Percentiles rank a stretch among this genome's conserved stretches.
Evolutionary conservation across 208 protist genomes (phyloP).

Genomic region (Tetramitus jugosus): DNA sequence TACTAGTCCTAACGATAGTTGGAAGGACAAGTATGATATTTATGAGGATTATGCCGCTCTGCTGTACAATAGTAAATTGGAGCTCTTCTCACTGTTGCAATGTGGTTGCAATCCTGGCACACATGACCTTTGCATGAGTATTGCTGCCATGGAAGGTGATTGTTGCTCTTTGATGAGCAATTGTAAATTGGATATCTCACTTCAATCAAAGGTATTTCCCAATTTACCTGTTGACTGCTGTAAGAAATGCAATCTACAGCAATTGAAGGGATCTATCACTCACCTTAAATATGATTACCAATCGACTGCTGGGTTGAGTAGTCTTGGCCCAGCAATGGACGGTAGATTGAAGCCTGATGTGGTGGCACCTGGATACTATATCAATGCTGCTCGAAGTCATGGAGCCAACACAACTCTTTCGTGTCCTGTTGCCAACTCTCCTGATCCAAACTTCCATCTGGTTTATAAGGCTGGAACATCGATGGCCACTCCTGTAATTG

Average conservation of each 20-base stretch:
- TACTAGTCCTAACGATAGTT: too few species aligned
- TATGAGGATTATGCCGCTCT: too few species aligned
- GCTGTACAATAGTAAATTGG: too few species aligned
- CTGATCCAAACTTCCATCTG: background rate
- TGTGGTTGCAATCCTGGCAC: too few species aligned
- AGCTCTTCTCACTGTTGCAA: too few species aligned
- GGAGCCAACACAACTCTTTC: background rate
- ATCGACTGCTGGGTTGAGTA: background rate
- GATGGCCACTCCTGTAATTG: constrained; percentile 71
- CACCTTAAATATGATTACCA: background rate
- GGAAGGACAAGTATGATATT: too few species aligned
- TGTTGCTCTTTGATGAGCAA: too few species aligned
- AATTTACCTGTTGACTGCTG: background rate
- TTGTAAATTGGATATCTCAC: too few species aligned
- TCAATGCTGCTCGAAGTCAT: background rate
- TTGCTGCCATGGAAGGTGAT: too few species aligned
- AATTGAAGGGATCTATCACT: background rate
- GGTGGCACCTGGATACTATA: constrained; percentile 6
- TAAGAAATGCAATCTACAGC: background rate
- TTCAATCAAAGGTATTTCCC: too few species aligned
- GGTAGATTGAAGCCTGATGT: constrained; percentile 13
- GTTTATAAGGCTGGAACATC: constrained; percentile 56
- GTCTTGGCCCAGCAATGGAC: background rate
- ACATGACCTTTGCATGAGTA: too few species aligned
- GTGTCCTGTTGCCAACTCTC: constrained; percentile 11